Evolutionary conservation across 1,284 basidiomycete genomes (phyloP), one percentile per base, ranked within the genome.

Genomic region (Trametes polyzona): DNA sequence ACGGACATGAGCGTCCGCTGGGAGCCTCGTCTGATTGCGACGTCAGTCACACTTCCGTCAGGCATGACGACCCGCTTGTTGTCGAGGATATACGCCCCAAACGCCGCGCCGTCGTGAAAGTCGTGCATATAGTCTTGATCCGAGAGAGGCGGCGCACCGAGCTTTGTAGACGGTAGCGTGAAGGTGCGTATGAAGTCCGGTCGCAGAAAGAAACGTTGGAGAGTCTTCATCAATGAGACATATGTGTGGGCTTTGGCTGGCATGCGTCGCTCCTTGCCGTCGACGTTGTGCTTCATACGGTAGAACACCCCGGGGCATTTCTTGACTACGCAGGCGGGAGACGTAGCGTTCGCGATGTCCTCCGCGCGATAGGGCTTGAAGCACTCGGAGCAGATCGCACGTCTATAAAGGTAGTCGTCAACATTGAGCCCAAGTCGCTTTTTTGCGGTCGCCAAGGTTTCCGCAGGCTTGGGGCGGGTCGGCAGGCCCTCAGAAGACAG

Each of bases 351-450:
- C 0, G 37, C 32, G 2, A 70, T 12, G 29, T 69, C 54, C 9
- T 56, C 19, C 0, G 52, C 53, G 0, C 56, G 59, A 36, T 66
- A 66, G 29, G 66, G 64, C 36, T 70, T 71, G 64, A 63, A 72
- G 52, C 70, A 71, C 2, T 19, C 16, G 0, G 63, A 48, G 53
- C 69, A 71, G 21, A 68, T 19, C 14, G 44, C 17, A 21, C 67
- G 66, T 44, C 14, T 21, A 11, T 21, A 16, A 7, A 47, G 27
- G 17, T 33, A 47, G 44, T 47, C 44, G 11, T 47, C 32, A 3
- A 33, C 32, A 33, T 33, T 33, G 17, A 47, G 32, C 12, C 44
- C 44, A 1, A 47, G 29, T 1, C 44, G 30, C 9, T 17, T 19
- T 10, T 33, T 21, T 2, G 44, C 44, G 12, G 44, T 47, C 1